Percentiles rank a stretch among this genome's conserved stretches.
phyloP scores from a whole-genome alignment of 805 yeast genomes.

The Clavispora carvajalis region DNA sequence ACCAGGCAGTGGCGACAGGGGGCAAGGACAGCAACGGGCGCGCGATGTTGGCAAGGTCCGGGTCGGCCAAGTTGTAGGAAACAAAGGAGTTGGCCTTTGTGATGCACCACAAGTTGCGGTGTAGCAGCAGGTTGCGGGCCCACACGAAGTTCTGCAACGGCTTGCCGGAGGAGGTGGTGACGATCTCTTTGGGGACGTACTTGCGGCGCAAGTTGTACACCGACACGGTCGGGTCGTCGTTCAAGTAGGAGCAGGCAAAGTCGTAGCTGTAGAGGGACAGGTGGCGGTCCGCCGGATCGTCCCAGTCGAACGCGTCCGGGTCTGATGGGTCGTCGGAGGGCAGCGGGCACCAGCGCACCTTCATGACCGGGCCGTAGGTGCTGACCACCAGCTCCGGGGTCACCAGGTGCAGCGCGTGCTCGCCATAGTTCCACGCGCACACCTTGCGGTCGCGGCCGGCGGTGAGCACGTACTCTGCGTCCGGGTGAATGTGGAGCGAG shows the following conservation, averaged over 20 bases:
- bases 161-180: slow-evolving; percentile 43
- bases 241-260: slow-evolving; percentile 67
- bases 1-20: slow-evolving; percentile 54
- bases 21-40: slow-evolving; percentile 48
- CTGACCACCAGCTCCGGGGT: slow-evolving; percentile 67
- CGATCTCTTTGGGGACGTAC: slow-evolving; percentile 67
- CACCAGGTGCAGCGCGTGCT: slow-evolving; percentile 16
- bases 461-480: slow-evolving; percentile 71
- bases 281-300: slow-evolving; percentile 13
- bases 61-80: slow-evolving; percentile 28
- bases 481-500: slow-evolving; percentile 85
- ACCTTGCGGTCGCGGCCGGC: slow-evolving; percentile 90
- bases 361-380: slow-evolving; percentile 75
- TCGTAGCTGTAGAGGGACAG: slow-evolving; percentile 50
- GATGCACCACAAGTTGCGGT: slow-evolving; percentile 34
- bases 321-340: slow-evolving; percentile 21
- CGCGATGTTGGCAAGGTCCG: slow-evolving; percentile 19
- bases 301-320: slow-evolving; percentile 2
- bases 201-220: slow-evolving; percentile 68
- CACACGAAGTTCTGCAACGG: slow-evolving; percentile 40
- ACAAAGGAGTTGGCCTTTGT: slow-evolving; percentile 36
- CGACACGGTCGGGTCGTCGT: slow-evolving; percentile 65
- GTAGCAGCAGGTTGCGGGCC: slow-evolving; percentile 23
- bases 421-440: slow-evolving; percentile 62
- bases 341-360: slow-evolving; percentile 56